Conservation (phyloP, 2,329 filamentous ascomycete species). For the Colletotrichum euphorbiae region DNA sequence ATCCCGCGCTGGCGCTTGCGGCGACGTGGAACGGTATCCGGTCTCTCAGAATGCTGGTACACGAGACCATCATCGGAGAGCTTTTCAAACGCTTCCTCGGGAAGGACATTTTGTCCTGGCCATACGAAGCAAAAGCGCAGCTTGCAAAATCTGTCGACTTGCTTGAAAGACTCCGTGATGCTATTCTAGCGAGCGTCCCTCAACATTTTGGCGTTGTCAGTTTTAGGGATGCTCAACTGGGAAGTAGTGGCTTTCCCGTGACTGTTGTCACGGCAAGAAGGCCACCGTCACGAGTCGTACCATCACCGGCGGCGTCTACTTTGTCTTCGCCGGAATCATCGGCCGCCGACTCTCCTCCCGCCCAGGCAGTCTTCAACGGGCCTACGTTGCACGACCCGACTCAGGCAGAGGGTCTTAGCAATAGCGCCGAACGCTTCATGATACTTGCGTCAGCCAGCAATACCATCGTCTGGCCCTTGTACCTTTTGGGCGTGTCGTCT, state of each 20-base stretch:
- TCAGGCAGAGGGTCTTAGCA: conserved; percentile 48
- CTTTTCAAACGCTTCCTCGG: conserved; percentile 50
- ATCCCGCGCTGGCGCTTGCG: conserved; percentile 57
- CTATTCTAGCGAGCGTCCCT: conserved; percentile 60
- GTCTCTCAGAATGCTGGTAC: conserved; percentile 58
- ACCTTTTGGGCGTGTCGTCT: conserved; percentile 60
- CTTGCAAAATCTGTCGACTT: conserved; percentile 52
- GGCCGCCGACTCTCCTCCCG: conserved; percentile 27
- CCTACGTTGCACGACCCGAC: conserved; percentile 57
- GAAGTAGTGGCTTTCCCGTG: conserved; percentile 41
- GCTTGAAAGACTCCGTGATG: conserved; percentile 54
- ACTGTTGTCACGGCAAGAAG: conserved; percentile 47
- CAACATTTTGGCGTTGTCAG: conserved; percentile 63
- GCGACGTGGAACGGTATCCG: conserved; percentile 62
- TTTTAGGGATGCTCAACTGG: conserved; percentile 50
- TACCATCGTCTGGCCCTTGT: conserved; percentile 63
- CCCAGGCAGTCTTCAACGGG: conserved; percentile 19
- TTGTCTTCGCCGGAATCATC: conserved; percentile 43
- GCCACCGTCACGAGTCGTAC: conserved; percentile 46
- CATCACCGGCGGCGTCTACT: conserved; percentile 45
- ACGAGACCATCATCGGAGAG: conserved; percentile 60
- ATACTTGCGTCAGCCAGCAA: conserved; percentile 61
- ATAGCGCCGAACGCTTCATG: conserved; percentile 59
- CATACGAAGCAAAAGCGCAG: conserved; percentile 48
- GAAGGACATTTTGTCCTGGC: conserved; percentile 41